A percentile compares a stretch with the other conserved stretches of the same genome.
These are phyloP conservation scores for Craterostigma plantagineum DNA, from an alignment of 257 asterid genomes.

Conservation along the genomic window DNA sequence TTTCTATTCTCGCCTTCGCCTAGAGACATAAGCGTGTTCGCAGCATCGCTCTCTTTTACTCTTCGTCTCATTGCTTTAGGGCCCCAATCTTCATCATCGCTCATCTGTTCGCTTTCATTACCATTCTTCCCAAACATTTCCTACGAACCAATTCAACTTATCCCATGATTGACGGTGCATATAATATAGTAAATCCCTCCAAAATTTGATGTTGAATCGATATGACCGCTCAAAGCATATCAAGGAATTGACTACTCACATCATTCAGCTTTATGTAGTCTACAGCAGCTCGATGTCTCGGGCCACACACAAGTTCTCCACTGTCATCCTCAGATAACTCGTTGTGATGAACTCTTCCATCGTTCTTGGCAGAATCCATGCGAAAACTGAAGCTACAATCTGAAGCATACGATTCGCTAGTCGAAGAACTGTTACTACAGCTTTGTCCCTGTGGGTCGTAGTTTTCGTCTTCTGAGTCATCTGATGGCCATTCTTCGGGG, in stretches of 20 bases:
- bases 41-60: slow-evolving; percentile 60
- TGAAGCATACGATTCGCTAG: slow-evolving; percentile 37
- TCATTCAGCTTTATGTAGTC: slow-evolving; percentile 68
- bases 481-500: slow-evolving; percentile 87
- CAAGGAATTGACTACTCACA: slow-evolving; percentile 33
- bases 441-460: slow-evolving; percentile 64
- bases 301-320: slow-evolving; percentile 38
- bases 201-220: no score
- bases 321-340: slow-evolving; percentile 32
- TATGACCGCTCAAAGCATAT: no score
- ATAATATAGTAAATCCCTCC: no score
- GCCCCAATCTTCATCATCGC: slow-evolving; percentile 99
- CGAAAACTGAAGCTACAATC: slow-evolving; percentile 40
- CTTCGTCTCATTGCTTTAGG: slow-evolving; percentile 49
- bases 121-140: slow-evolving; percentile 85
- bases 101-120: slow-evolving; percentile 38
- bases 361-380: slow-evolving; percentile 65
- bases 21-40: slow-evolving; percentile 33
- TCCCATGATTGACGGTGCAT: no score
- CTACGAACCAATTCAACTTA: slow-evolving; percentile 18
- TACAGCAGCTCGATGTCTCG: slow-evolving; percentile 63
- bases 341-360: slow-evolving; percentile 47
- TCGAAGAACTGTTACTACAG: slow-evolving; percentile 24
- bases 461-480: slow-evolving; percentile 88
- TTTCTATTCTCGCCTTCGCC: slow-evolving; percentile 26